Conservation (phyloP, 2,329 filamentous ascomycete genomes). For the Monosporascus sp. region DNA sequence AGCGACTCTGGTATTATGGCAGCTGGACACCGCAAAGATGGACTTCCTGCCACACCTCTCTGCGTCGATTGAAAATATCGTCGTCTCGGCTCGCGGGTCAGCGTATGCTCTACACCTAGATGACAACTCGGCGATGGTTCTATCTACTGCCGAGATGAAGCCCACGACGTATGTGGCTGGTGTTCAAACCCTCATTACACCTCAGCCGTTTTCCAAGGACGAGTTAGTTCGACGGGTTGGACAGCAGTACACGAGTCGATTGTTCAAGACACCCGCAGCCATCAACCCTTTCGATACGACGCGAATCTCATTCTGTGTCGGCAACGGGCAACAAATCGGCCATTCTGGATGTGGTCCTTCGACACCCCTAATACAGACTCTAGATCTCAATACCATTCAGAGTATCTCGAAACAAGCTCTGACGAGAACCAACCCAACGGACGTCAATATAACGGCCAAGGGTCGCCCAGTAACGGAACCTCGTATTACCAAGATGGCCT, state of each 20-base stretch:
- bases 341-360: conserved; percentile 45
- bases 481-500: conserved; percentile 66
- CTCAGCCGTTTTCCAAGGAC: conserved; percentile 45
- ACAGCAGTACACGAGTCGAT: conserved; percentile 37
- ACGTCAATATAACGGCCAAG: conserved; percentile 68
- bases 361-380: conserved; percentile 68
- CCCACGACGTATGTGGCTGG: conserved; percentile 81
- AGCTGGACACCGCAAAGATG: conserved; percentile 77
- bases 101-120: conserved; percentile 81
- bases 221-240: conserved; percentile 49
- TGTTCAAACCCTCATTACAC: conserved; percentile 61
- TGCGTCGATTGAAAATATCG: conserved; percentile 76
- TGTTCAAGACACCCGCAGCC: conserved; percentile 50
- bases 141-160: conserved; percentile 85
- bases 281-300: conserved; percentile 59
- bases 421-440: conserved; percentile 80
- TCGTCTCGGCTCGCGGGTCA: conserved; percentile 72
- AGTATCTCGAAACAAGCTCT: conserved; percentile 84
- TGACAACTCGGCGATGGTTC: conserved; percentile 85
- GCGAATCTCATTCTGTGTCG: conserved; percentile 63
- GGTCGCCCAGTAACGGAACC: conserved; percentile 71
- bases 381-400: conserved; percentile 74
- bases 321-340: conserved; percentile 53
- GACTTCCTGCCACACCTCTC: conserved; percentile 88
- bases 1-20: conserved; percentile 86